Percentiles rank a stretch among this genome's conserved stretches.
Evolutionary conservation across 2,329 filamentous ascomycete species (phyloP).

Genomic region (Alternaria ethzedia): DNA sequence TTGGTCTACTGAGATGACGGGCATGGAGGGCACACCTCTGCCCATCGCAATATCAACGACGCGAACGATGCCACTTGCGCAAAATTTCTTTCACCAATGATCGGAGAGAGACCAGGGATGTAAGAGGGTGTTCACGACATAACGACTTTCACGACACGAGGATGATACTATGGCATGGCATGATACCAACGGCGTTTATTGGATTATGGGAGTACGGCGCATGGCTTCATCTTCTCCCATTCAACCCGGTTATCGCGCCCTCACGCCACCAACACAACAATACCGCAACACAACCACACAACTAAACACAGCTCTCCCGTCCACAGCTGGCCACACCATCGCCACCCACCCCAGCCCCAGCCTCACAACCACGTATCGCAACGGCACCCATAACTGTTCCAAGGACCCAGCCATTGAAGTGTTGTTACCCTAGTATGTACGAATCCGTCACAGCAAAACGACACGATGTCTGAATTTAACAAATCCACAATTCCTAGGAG

Average conservation of each 20-base stretch:
- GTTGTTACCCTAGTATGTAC: not conserved
- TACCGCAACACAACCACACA: not conserved
- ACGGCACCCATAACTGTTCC: not conserved
- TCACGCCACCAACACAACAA: not conserved
- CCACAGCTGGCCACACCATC: not conserved
- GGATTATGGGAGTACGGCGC: not conserved
- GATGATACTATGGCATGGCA: not conserved
- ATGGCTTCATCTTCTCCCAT: not conserved
- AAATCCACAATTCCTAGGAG: not conserved
- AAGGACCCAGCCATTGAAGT: not conserved
- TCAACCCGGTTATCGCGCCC: not conserved
- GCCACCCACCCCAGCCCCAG: not conserved
- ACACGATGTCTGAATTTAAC: not conserved
- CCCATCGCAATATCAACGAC: no score
- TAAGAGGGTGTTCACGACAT: no score
- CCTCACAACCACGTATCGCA: not conserved
- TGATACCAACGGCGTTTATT: not conserved
- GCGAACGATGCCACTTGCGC: no score
- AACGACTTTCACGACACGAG: no score
- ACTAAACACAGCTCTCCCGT: not conserved
- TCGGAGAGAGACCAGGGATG: no score
- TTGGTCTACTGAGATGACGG: slow-evolving; percentile 1
- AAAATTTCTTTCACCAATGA: no score
- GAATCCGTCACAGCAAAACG: not conserved
- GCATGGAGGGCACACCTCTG: no score